phyloP scores from a whole-genome alignment of 2,329 filamentous ascomycete species.

The Cadophora gregata region DNA sequence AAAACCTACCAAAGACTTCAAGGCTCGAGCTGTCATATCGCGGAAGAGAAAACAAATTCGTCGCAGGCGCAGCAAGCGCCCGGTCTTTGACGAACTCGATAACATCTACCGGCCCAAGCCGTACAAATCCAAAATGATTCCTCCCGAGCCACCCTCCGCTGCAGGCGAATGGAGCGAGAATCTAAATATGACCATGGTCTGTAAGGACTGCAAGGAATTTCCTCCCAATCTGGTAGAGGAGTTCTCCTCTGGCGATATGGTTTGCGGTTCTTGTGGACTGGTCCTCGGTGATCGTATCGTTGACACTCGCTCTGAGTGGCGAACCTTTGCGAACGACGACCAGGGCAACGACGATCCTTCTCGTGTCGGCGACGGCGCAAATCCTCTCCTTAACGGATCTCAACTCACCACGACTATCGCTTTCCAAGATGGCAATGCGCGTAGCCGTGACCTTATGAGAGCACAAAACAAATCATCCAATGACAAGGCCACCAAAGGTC shows the following conservation, averaged over 20 bases:
- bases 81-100: constrained; percentile 49
- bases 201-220: constrained; percentile 87
- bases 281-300: constrained; percentile 91
- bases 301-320: constrained; percentile 97
- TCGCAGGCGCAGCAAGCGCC: constrained; percentile 48
- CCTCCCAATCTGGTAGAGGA: constrained; percentile 96
- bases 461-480: constrained; percentile 82
- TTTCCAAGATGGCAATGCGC: constrained; percentile 75
- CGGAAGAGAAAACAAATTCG: constrained; percentile 44
- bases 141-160: constrained; percentile 39
- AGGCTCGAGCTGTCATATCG: constrained; percentile 41
- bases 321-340: constrained; percentile 98
- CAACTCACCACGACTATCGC: constrained; percentile 90
- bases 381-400: constrained; percentile 86
- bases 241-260: constrained; percentile 88
- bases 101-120: constrained; percentile 53
- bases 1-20: constrained; percentile 44
- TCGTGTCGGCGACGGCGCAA: constrained; percentile 94
- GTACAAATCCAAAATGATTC: constrained; percentile 55
- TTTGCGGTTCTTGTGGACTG: constrained; percentile 89
- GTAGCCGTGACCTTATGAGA: constrained; percentile 77
- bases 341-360: constrained; percentile 96
- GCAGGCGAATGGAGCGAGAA: constrained; percentile 62
- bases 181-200: constrained; percentile 83
- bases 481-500: constrained; percentile 82